Percentiles rank a stretch among this genome's conserved stretches.
Evolutionary conservation across 805 yeast genomes (phyloP).

Genomic region (Komagataella phaffii): DNA sequence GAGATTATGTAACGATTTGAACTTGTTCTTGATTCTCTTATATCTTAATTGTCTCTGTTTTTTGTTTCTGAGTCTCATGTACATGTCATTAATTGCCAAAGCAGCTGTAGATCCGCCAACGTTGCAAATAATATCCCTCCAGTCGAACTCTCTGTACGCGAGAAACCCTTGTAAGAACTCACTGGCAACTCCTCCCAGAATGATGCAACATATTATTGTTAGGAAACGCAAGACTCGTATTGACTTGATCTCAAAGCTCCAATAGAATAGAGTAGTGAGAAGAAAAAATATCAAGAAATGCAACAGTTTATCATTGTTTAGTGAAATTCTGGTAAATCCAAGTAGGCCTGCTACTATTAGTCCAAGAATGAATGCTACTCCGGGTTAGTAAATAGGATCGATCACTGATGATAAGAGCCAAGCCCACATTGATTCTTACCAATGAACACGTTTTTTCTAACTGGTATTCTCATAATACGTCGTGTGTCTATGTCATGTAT

Average conservation of each 20-base stretch:
- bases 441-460: slow-evolving; percentile 1
- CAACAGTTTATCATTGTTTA: slow-evolving; percentile 31
- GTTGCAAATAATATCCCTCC: slow-evolving; percentile 17
- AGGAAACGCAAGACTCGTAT: slow-evolving; percentile 16
- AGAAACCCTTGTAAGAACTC: slow-evolving; percentile 31
- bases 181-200: slow-evolving; percentile 31
- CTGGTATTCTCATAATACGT: not conserved
- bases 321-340: slow-evolving; percentile 35
- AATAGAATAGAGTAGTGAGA: slow-evolving; percentile 32
- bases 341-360: slow-evolving; percentile 20
- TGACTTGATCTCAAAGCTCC: slow-evolving; percentile 25
- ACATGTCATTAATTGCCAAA: not conserved
- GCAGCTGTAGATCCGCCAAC: slow-evolving; percentile 1
- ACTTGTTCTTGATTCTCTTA: not conserved
- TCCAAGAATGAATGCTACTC: slow-evolving; percentile 9
- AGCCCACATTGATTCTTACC: not conserved
- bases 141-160: slow-evolving; percentile 30
- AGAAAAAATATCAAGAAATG: slow-evolving; percentile 32
- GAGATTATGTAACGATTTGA: not conserved
- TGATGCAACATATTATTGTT: slow-evolving; percentile 26
- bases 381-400: not conserved
- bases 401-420: no score
- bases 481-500: not conserved
- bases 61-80: not conserved
- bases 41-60: not conserved